Evolutionary conservation across 257 asterid species (phyloP), one percentile per base, ranked within the genome.

Genomic region (Verbena officinalis): DNA sequence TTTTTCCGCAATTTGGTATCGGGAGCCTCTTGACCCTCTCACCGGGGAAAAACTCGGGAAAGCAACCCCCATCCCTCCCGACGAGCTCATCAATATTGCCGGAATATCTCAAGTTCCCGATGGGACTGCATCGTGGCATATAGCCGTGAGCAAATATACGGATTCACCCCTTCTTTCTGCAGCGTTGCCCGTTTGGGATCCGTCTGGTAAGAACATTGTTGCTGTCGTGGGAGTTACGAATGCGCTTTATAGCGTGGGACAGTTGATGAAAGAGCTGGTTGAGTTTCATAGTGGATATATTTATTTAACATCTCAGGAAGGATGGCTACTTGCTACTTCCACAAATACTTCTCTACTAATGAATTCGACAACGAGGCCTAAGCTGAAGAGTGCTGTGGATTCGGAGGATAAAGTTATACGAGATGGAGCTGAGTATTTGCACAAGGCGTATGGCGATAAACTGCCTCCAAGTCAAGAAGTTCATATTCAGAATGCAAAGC

Each of bases 141-240:
- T 91, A 15, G 95, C 98, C 1, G 98, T 91, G 15, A 91, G 98
- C 86, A 91, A 86, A 68, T 86, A 78, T 30, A 68, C 95, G 0
- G 92, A 86, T 62, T 91, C 98, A 0, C 98, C 98, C 0, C 70
- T 91, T 55, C 98, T 91, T 58, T 78, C 96, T 1, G 98, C 98
- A 23, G 98, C 98, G 24, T 68, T 89, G 78, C 98, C 98, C 0
- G 98, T 91, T 16, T 81, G 96, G 95, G 92, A 81, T 40, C 84
- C 95, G 6, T 19, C 81, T 4, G 84, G 79, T 27, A 64, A 79
- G 61, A 86, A 74, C 77, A 89, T 91, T 73, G 94, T 91, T 7
- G 95, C 98, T 9, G 98, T 91, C 5, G 96, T 91, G 43, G 98
- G 98, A 4, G 95, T 89, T 19, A 91, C 98, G 0, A 91, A 95